Evolutionary conservation across 2,329 filamentous ascomycete genomes (phyloP).

Genomic region (Decorospora gaudefroyi): DNA sequence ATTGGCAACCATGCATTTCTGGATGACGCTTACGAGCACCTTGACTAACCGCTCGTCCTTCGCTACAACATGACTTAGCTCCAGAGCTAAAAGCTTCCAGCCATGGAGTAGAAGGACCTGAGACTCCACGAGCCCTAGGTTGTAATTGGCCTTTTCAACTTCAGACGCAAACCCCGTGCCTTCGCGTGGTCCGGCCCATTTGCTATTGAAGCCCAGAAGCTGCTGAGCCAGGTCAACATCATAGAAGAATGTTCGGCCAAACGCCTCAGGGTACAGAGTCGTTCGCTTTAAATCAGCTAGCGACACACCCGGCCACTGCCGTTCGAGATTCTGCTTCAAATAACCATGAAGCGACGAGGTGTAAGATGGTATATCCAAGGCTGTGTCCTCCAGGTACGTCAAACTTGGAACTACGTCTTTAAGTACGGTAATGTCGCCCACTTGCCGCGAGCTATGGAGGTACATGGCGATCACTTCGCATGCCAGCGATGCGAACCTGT

Average conservation of each 20-base stretch:
- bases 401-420: constrained; percentile 74
- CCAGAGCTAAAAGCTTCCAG: constrained; percentile 86
- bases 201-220: constrained; percentile 75
- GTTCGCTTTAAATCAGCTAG: constrained; percentile 83
- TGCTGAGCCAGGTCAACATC: constrained; percentile 74
- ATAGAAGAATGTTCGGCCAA: constrained; percentile 84
- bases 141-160: constrained; percentile 83
- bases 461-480: constrained; percentile 91
- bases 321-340: constrained; percentile 80
- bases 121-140: constrained; percentile 88
- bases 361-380: constrained; percentile 77
- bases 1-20: constrained; percentile 79
- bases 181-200: constrained; percentile 65
- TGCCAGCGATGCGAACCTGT: constrained; percentile 72
- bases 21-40: constrained; percentile 73
- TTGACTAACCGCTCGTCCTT: constrained; percentile 63
- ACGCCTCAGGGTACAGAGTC: constrained; percentile 63
- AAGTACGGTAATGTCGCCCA: constrained; percentile 68
- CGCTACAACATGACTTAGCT: constrained; percentile 70
- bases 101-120: constrained; percentile 84
- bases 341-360: constrained; percentile 86
- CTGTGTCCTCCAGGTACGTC: constrained; percentile 78
- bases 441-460: constrained; percentile 81
- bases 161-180: constrained; percentile 78
- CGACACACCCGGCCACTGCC: constrained; percentile 72